Conservation (phyloP, 176 grass and related monocot genomes). For the Cenchrus fungigraminus region DNA sequence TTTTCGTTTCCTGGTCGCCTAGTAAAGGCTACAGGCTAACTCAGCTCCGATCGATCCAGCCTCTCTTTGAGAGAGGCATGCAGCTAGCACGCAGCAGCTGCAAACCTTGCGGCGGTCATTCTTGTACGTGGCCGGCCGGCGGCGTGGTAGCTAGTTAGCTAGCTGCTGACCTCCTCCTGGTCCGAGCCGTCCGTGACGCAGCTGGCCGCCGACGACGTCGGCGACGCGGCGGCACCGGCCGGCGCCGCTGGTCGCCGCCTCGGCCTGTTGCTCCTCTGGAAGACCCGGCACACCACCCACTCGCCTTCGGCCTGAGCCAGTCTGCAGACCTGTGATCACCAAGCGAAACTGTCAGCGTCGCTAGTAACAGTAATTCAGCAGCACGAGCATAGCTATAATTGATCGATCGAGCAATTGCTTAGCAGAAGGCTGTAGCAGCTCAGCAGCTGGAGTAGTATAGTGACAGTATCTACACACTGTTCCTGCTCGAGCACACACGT, state of each 20-base stretch:
- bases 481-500: conserved; percentile 11
- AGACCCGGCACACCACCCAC: conserved; percentile 86
- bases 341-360: not conserved
- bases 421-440: no score
- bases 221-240: not conserved
- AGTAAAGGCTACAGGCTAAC: conserved; percentile 35
- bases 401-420: not conserved
- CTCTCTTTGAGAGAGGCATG: conserved; percentile 44
- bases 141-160: conserved; percentile 32
- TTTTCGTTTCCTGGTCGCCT: conserved; percentile 31
- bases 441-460: no score
- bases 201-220: conserved; percentile 57
- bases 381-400: not conserved
- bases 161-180: conserved; percentile 65
- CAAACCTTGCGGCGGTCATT: not conserved
- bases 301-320: conserved; percentile 43
- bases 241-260: conserved; percentile 14
- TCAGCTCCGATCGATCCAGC: not conserved
- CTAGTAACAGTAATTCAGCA: not conserved
- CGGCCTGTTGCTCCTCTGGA: conserved; percentile 47
- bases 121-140: not conserved
- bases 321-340: conserved; percentile 45
- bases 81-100: conserved; percentile 4
- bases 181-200: conserved; percentile 62
- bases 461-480: not conserved